Base-by-base conservation (phyloP, 176 grass and related monocot species). In the Lolium rigidum region DNA sequence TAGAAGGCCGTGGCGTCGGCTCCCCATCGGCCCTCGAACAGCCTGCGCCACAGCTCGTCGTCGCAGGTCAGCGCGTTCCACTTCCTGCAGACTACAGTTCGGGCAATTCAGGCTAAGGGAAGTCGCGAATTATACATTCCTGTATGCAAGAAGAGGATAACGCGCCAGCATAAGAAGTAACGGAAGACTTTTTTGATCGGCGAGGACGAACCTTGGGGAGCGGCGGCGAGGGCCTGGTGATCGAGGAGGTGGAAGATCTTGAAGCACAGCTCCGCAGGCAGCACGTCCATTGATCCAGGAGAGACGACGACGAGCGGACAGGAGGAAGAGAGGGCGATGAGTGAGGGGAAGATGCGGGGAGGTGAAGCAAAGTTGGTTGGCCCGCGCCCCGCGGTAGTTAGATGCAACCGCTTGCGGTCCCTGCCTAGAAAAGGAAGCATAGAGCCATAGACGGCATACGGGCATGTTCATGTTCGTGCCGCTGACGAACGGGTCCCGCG, bases 181-280 rank as follows among this genome's bases (percentile, higher is more conserved):
- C 68, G 68, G 74, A 70, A 14, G 61, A 63, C 24, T 62, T 47
- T 47, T 82, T 0, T 25, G 44, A 25, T 75, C 1, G 14, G 4
- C 25, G 21, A 52, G 26, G 52, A 46, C 41, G n/a, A 62, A 98
- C 93, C 92, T 95, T 88, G 96, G 83, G 85, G 74, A 56, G 96
- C 84, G 2, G 89, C 80, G 37, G 96, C 90, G 38, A 98, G 91
- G 79, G 90, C 77, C 51, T 51, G 87, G 79, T 88, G 86, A 84
- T 95, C 95, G 49, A 95, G 83, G 20, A 94, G 83, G 41, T 88
- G 88, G 90, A 98, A 94, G 85, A 98, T 92, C 87, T 90, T 89
- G 63, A 95, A 39, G 83, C 78, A 94, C 26, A 98, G 79, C 78
- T 98, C 93, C 37, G 46, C 75, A 0, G 96, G 92, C 51, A 98